A percentile compares a stretch with the other conserved stretches of the same genome.
Evolutionary conservation across 306 rosid species (phyloP).

Genomic region (Quercus dentata): DNA sequence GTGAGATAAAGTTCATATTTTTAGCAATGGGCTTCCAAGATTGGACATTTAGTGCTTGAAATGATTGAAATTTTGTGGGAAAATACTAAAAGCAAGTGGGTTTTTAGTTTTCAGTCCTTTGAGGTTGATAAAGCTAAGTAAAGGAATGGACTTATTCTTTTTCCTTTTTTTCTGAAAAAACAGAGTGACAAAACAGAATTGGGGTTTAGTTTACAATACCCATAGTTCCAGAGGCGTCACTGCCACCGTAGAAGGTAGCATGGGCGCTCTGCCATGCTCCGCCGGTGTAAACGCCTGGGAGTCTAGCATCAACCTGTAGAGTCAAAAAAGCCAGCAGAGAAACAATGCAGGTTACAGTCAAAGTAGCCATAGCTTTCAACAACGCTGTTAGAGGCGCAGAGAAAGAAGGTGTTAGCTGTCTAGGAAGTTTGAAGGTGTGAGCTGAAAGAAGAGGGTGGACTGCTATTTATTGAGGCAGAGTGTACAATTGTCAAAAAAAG

Average conservation of each 20-base stretch:
- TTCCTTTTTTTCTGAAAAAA: not conserved
- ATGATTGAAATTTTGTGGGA: too few species aligned
- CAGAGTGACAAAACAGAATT: not conserved
- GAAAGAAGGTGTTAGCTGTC: not conserved
- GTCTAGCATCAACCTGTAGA: slow-evolving; percentile 21
- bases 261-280: slow-evolving; percentile 72
- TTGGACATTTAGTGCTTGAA: too few species aligned
- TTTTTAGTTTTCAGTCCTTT: too few species aligned
- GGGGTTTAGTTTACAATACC: slow-evolving; percentile 26
- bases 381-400: not conserved
- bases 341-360: slow-evolving; percentile 15
- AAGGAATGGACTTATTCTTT: not conserved
- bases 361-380: slow-evolving; percentile 28
- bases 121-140: too few species aligned
- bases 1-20: too few species aligned
- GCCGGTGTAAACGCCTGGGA: slow-evolving; percentile 43
- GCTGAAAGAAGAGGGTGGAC: slow-evolving; percentile 7
- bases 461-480: slow-evolving; percentile 52
- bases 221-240: slow-evolving; percentile 92
- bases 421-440: not conserved
- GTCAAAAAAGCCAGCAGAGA: slow-evolving; percentile 21
- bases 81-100: too few species aligned
- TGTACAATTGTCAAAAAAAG: slow-evolving; percentile 3
- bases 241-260: slow-evolving; percentile 89
- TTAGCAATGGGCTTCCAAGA: not conserved